A percentile compares a stretch with the other conserved stretches of the same genome.
These are phyloP conservation scores for Corchorus olitorius DNA, from an alignment of 345 rosid species.

Conservation along the genomic window DNA sequence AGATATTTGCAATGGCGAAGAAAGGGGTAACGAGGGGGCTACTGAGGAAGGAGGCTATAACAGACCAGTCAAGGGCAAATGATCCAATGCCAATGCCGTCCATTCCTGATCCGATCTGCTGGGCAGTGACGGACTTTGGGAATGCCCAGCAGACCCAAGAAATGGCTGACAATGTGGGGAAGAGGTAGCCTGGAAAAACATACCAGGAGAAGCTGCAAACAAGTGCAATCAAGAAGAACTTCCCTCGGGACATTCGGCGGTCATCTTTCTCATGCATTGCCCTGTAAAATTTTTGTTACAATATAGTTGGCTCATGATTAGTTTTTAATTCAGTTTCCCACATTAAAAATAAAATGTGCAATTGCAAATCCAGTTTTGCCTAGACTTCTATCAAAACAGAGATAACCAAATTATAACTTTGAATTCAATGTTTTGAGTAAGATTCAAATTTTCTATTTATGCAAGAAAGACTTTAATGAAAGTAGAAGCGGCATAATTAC, in stretches of 20 bases:
- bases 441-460: background rate
- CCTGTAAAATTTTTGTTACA: slow-evolving; percentile 25
- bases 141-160: slow-evolving; percentile 65
- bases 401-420: background rate
- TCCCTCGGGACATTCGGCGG: slow-evolving; percentile 52
- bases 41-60: slow-evolving; percentile 52
- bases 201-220: slow-evolving; percentile 70
- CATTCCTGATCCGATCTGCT: slow-evolving; percentile 63
- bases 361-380: background rate
- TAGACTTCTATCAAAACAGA: background rate
- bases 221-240: slow-evolving; percentile 64
- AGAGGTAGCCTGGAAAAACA: slow-evolving; percentile 57
- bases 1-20: slow-evolving; percentile 50
- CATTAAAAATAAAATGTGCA: background rate
- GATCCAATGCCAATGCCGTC: slow-evolving; percentile 57
- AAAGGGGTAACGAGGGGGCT: slow-evolving; percentile 66
- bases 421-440: background rate
- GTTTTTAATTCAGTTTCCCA: background rate
- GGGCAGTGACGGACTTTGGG: slow-evolving; percentile 57
- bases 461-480: background rate
- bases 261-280: slow-evolving; percentile 61
- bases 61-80: slow-evolving; percentile 58
- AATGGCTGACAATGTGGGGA: slow-evolving; percentile 44
- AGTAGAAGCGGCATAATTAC: slow-evolving; percentile 7
- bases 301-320: background rate